Percentiles rank a stretch among this genome's conserved stretches.
These are phyloP conservation scores for Trichoderma gracile DNA, from an alignment of 2,329 filamentous ascomycete genomes.

Conservation along the genomic window DNA sequence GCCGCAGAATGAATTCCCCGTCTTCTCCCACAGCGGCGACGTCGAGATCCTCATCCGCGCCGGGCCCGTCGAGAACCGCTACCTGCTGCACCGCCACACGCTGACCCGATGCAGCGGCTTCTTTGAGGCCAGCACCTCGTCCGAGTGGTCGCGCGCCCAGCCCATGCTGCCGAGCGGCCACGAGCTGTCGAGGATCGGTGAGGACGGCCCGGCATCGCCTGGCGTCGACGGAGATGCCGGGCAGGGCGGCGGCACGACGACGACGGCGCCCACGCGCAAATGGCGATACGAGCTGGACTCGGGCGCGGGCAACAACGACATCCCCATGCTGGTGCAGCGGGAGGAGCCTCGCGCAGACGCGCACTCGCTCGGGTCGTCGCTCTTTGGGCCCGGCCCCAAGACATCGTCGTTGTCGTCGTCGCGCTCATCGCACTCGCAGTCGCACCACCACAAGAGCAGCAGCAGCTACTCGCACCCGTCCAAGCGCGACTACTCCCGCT, in stretches of 20 bases:
- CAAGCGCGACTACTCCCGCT: constrained; percentile 72
- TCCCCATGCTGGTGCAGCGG: constrained; percentile 86
- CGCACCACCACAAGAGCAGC: constrained; percentile 30
- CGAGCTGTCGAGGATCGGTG: constrained; percentile 57
- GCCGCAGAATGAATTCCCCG: constrained; percentile 86
- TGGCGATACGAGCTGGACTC: constrained; percentile 91
- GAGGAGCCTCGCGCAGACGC: constrained; percentile 46
- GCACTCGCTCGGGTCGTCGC: constrained; percentile 31
- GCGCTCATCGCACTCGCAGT: constrained; percentile 28
- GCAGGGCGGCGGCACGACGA: constrained; percentile 5
- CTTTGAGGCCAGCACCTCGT: constrained; percentile 82
- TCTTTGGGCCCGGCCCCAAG: constrained; percentile 47
- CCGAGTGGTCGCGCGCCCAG: constrained; percentile 62
- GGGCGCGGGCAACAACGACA: constrained; percentile 69
- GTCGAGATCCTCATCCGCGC: constrained; percentile 82
- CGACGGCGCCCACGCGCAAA: constrained; percentile 47
- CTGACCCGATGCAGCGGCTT: constrained; percentile 89
- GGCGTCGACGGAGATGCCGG: constrained; percentile 30
- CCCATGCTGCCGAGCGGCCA: constrained; percentile 37
- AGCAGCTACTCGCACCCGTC: constrained; percentile 56
- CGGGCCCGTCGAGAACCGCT: constrained; percentile 67
- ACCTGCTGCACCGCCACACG: constrained; percentile 84
- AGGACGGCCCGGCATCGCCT: constrained; percentile 42
- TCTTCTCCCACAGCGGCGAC: constrained; percentile 88
- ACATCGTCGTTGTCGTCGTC: constrained; percentile 36